phyloP scores from a whole-genome alignment of 2,329 filamentous ascomycete genomes.

The Lachnellula cervina region DNA sequence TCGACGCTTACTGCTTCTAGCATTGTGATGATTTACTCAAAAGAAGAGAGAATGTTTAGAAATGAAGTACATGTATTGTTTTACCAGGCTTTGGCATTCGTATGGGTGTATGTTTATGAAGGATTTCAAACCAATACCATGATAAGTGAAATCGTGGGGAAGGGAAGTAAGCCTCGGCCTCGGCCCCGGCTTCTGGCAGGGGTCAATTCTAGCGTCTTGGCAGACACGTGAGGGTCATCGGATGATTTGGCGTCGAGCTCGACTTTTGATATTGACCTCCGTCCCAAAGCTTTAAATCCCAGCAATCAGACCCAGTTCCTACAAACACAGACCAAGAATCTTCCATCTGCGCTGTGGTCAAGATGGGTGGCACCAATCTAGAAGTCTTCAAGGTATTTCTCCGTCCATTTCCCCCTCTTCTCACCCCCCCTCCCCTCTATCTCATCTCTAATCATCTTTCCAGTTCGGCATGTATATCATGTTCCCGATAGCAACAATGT shows the following conservation, averaged over 20 bases:
- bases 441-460: conserved; percentile 6
- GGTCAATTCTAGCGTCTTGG: background rate
- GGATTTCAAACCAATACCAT: background rate
- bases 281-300: background rate
- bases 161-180: background rate
- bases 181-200: background rate
- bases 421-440: background rate
- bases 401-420: conserved; percentile 1
- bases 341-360: conserved; percentile 18
- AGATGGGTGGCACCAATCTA: conserved; percentile 80
- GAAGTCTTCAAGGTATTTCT: conserved; percentile 83
- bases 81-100: no score
- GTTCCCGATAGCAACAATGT: conserved; percentile 99
- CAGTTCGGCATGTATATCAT: conserved; percentile 98
- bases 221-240: background rate
- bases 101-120: background rate
- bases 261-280: background rate
- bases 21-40: conserved; percentile 14
- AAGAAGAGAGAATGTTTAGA: background rate
- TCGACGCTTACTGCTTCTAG: conserved; percentile 38
- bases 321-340: background rate
- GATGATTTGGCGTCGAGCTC: background rate
- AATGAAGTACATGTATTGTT: background rate
- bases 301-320: background rate
- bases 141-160: background rate